These are phyloP conservation scores for Metschnikowia reukaufii DNA, from an alignment of 805 yeast genomes.

Conservation along the genomic window DNA sequence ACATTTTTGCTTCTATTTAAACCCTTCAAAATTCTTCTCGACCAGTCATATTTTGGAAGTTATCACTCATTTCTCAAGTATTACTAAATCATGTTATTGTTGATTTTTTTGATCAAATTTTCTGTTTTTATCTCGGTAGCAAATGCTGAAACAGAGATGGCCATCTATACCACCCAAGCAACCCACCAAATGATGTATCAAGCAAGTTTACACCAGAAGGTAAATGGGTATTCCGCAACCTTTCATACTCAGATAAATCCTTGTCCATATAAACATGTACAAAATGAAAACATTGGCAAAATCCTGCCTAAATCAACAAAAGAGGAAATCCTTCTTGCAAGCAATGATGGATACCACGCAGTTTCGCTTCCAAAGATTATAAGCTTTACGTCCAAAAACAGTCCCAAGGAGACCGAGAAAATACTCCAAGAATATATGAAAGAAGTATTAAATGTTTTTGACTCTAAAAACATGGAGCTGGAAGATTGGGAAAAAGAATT, in stretches of 20 bases:
- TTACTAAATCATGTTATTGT: too few species aligned
- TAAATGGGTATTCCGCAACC: neutral
- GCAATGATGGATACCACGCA: too few species aligned
- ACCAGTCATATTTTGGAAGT: too few species aligned
- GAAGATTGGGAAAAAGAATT: neutral
- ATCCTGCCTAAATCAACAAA: neutral
- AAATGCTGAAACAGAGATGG: too few species aligned
- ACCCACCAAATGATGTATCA: too few species aligned
- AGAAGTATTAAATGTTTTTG: neutral
- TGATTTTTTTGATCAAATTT: too few species aligned
- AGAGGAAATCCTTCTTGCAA: neutral
- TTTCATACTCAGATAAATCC: neutral
- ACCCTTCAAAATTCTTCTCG: too few species aligned
- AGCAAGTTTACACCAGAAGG: too few species aligned
- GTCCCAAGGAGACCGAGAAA: neutral
- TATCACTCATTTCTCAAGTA: too few species aligned
- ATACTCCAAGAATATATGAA: slow-evolving; percentile 4
- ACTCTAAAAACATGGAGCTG: neutral
- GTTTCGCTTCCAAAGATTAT: slow-evolving; percentile 1
- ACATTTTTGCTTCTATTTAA: too few species aligned
- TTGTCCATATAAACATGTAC: neutral
- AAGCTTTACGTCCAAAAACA: neutral
- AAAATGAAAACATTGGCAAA: neutral
- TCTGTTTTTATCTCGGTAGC: too few species aligned
- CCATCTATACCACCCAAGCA: too few species aligned